These are phyloP conservation scores for Sanghuangporus baumii DNA, from an alignment of 1,284 basidiomycete genomes.

Conservation along the genomic window DNA sequence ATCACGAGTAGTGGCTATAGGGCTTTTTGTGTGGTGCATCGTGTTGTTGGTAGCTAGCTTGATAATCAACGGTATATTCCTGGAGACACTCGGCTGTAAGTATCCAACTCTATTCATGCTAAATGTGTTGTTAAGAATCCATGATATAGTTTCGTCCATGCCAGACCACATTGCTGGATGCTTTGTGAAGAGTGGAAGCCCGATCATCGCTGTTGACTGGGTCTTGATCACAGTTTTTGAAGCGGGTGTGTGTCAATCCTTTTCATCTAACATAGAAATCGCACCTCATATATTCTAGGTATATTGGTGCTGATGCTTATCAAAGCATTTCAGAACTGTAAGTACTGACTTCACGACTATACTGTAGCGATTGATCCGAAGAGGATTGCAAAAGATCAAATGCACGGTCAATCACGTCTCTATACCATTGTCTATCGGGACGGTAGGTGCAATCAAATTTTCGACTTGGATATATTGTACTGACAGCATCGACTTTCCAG, in stretches of 20 bases:
- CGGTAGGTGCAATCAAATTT: neutral
- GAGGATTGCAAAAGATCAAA: neutral
- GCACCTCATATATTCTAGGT: neutral
- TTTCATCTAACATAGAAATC: neutral
- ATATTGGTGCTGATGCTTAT: neutral
- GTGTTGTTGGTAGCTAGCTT: neutral
- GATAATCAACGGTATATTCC: neutral
- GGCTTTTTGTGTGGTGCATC: neutral
- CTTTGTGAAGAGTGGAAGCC: neutral
- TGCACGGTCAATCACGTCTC: neutral
- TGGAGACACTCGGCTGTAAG: neutral
- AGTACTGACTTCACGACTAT: neutral
- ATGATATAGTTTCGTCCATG: neutral
- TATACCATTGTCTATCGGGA: conserved; percentile 5
- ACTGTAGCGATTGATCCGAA: neutral
- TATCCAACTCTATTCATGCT: neutral
- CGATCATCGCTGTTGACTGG: neutral
- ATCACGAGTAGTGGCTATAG: neutral
- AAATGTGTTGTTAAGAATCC: neutral
- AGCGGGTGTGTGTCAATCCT: neutral
- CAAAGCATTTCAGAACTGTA: neutral
- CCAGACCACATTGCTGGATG: neutral
- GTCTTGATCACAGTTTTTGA: conserved; percentile 6
- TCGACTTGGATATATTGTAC: neutral
- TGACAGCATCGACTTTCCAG: neutral